Percentiles rank a stretch among this genome's conserved stretches.
These are phyloP conservation scores for Monoraphidium neglectum DNA, from an alignment of 139 green algal genomes.

Conservation along the genomic window DNA sequence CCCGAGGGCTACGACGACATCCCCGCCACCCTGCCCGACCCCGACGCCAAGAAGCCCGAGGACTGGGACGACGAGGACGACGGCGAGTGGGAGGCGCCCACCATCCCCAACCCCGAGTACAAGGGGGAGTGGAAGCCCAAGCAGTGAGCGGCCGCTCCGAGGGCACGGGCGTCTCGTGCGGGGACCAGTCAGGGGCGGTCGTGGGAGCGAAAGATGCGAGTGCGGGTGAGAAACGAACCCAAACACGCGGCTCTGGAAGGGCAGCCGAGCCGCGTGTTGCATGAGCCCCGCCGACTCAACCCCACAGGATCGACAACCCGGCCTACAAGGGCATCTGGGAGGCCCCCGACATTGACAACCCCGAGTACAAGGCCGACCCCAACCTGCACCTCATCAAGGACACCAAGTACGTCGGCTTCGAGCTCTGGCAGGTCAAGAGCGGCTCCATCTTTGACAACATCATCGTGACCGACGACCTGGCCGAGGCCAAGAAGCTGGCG, in stretches of 20 bases:
- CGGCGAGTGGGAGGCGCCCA: constrained; percentile 85
- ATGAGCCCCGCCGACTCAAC: neutral
- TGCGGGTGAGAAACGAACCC: no score
- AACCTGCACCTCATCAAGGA: constrained; percentile 75
- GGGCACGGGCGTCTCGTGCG: no score
- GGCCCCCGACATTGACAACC: constrained; percentile 84
- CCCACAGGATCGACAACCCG: constrained; percentile 56
- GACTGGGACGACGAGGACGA: constrained; percentile 94
- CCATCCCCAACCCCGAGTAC: constrained; percentile 89
- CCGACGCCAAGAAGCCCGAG: constrained; percentile 81
- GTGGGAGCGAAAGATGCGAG: no score
- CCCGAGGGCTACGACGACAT: constrained; percentile 75
- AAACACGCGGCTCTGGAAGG: no score
- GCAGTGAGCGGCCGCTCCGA: constrained; percentile 60
- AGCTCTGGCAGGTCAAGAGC: constrained; percentile 92
- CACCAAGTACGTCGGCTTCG: constrained; percentile 80
- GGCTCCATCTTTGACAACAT: constrained; percentile 95
- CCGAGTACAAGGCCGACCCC: constrained; percentile 74
- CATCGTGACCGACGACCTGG: constrained; percentile 75
- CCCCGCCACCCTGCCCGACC: constrained; percentile 77
- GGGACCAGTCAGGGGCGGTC: no score
- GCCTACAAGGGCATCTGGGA: constrained; percentile 83
- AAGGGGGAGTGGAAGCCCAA: constrained; percentile 89
- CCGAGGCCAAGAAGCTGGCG: constrained; percentile 72
- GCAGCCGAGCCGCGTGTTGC: neutral